Conservation (phyloP, 2,329 filamentous ascomycete species). For the Septoria linicola region DNA sequence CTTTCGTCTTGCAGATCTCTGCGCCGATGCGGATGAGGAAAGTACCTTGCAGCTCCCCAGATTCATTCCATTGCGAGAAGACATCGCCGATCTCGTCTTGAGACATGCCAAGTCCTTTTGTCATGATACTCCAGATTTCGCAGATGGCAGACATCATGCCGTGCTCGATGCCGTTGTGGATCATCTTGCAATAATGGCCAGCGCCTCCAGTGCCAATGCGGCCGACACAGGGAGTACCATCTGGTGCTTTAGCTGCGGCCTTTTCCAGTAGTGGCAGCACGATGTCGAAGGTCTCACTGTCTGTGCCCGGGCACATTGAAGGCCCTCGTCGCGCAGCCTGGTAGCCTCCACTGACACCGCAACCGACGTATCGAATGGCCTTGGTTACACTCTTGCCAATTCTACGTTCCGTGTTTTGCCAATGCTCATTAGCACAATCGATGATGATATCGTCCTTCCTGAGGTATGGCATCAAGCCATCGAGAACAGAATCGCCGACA, state of each 20-base stretch:
- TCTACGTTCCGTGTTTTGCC: conserved; percentile 59
- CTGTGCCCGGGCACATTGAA: conserved; percentile 66
- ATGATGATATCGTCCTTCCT: conserved; percentile 64
- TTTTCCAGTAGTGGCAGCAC: conserved; percentile 61
- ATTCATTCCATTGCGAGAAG: conserved; percentile 60
- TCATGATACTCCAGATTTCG: conserved; percentile 66
- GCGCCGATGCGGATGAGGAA: conserved; percentile 64
- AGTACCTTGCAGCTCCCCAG: conserved; percentile 58
- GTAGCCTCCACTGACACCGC: conserved; percentile 68
- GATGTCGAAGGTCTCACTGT: conserved; percentile 56
- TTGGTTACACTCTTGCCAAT: conserved; percentile 57
- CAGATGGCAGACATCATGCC: conserved; percentile 64
- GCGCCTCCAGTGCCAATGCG: conserved; percentile 61
- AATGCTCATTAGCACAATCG: conserved; percentile 68
- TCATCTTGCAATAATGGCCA: conserved; percentile 74
- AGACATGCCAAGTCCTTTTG: conserved; percentile 56
- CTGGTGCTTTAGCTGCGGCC: conserved; percentile 62
- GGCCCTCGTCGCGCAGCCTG: conserved; percentile 65
- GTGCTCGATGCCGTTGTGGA: conserved; percentile 73
- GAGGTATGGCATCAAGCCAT: conserved; percentile 52
- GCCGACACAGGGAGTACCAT: conserved; percentile 60
- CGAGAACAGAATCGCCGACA: conserved; percentile 50
- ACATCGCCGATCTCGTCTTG: conserved; percentile 61
- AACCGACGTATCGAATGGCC: conserved; percentile 65
- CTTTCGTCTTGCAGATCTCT: conserved; percentile 58